Percentiles rank a stretch among this genome's conserved stretches.
Evolutionary conservation across 176 grass and related monocot species (phyloP).

Genomic region (Carex myosuroides): DNA sequence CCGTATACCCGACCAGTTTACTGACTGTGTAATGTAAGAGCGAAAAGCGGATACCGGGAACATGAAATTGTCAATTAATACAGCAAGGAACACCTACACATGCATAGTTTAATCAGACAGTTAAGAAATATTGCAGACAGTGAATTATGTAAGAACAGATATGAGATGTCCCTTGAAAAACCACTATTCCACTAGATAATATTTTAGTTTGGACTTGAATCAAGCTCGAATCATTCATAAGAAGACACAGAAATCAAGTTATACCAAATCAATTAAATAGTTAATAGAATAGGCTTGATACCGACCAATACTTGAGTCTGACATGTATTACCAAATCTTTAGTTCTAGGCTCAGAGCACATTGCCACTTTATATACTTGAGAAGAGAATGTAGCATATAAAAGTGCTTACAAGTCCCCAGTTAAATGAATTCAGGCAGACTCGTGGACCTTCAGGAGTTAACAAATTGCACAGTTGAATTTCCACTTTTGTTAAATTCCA

Average conservation of each 20-base stretch:
- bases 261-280: not conserved
- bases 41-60: slow-evolving; percentile 75
- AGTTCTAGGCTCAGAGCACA: not conserved
- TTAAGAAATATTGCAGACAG: not conserved
- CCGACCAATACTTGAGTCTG: not conserved
- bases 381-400: not conserved
- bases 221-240: not conserved
- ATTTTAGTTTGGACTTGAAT: not conserved
- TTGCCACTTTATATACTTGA: not conserved
- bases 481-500: slow-evolving; percentile 95
- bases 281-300: not conserved
- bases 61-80: slow-evolving; percentile 91
- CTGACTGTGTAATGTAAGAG: slow-evolving; percentile 75
- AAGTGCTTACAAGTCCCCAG: slow-evolving; percentile 85
- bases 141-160: not conserved
- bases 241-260: not conserved
- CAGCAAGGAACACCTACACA: slow-evolving; percentile 74
- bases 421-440: slow-evolving; percentile 82
- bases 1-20: slow-evolving; percentile 93
- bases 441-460: slow-evolving; percentile 78
- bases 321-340: not conserved
- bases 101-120: slow-evolving; percentile 9
- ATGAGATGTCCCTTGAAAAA: not conserved
- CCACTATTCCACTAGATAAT: not conserved
- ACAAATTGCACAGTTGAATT: slow-evolving; percentile 88